phyloP scores from a whole-genome alignment of 768 basidiomycete genomes.

The Boletus reticulatus region DNA sequence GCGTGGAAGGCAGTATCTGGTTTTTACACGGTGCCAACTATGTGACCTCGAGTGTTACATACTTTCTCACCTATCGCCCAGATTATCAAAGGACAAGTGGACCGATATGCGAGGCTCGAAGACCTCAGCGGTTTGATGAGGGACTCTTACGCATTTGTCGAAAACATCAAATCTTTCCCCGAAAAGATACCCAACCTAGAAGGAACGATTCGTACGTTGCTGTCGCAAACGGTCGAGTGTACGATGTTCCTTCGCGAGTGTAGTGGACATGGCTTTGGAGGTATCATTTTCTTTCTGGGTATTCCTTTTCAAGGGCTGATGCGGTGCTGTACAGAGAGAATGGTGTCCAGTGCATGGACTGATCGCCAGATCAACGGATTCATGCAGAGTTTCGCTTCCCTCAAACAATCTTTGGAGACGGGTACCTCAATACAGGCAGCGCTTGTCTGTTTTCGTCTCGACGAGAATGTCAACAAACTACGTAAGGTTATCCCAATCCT shows the following conservation, averaged over 20 bases:
- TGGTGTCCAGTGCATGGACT: conserved; percentile 17
- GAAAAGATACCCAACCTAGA: conserved; percentile 29
- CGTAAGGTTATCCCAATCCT: conserved; percentile 14
- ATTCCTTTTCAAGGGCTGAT: conserved; percentile 5
- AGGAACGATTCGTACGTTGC: conserved; percentile 22
- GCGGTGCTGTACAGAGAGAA: conserved; percentile 8
- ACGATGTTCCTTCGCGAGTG: conserved; percentile 37
- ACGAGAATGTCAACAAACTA: conserved; percentile 25
- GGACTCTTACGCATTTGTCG: conserved; percentile 32
- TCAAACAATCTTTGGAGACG: conserved; percentile 27
- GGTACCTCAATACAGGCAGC: conserved; percentile 24
- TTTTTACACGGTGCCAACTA: conserved; percentile 24
- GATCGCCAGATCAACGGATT: conserved; percentile 23
- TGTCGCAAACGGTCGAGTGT: conserved; percentile 37
- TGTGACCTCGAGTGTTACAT: background rate
- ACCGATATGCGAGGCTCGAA: conserved; percentile 23
- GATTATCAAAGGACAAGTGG: conserved; percentile 30
- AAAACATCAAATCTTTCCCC: conserved; percentile 26
- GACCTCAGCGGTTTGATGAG: conserved; percentile 31
- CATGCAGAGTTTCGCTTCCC: conserved; percentile 17
- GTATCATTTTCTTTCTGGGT: conserved; percentile 13
- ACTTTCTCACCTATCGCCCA: conserved; percentile 12
- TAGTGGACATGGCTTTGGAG: conserved; percentile 32
- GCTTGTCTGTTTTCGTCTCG: conserved; percentile 29
- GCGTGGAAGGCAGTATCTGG: conserved; percentile 29